Evolutionary conservation across 805 yeast genomes (phyloP).

Genomic region (Starmerella potacharoeniae): DNA sequence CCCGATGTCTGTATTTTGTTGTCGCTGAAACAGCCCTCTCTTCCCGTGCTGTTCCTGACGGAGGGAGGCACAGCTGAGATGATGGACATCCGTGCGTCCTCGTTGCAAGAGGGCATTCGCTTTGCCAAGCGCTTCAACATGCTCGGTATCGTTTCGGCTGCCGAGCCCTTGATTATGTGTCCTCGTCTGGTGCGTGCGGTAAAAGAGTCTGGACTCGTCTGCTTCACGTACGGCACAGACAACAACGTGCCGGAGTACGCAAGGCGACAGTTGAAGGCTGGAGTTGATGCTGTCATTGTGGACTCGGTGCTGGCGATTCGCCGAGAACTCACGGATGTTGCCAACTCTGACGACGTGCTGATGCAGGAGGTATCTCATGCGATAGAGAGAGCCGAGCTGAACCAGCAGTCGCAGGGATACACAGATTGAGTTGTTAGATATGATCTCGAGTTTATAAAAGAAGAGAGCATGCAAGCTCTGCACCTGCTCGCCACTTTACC

Average conservation of each 20-base stretch:
- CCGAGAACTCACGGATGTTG: conserved; percentile 46
- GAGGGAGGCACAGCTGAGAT: conserved; percentile 76
- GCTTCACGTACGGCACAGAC: conserved; percentile 79
- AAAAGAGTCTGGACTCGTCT: conserved; percentile 79
- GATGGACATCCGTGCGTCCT: conserved; percentile 83
- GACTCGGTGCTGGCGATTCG: conserved; percentile 91
- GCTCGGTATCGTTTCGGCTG: conserved; percentile 84
- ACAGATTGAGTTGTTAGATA: neutral
- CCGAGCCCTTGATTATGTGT: conserved; percentile 72
- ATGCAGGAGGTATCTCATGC: conserved; percentile 14
- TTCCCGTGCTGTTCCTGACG: conserved; percentile 81
- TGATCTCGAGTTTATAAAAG: neutral
- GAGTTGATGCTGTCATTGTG: conserved; percentile 97
- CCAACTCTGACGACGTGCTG: conserved; percentile 9
- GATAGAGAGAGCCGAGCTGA: conserved; percentile 6
- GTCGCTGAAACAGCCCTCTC: conserved; percentile 83
- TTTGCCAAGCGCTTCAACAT: conserved; percentile 86
- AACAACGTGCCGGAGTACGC: conserved; percentile 81
- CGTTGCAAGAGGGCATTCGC: conserved; percentile 81
- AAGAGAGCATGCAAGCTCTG: too few species aligned
- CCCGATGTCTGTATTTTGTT: conserved; percentile 83
- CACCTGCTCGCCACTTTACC: too few species aligned
- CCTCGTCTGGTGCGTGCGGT: conserved; percentile 88
- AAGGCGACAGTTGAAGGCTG: conserved; percentile 76
- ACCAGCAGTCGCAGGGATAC: neutral